phyloP scores from a whole-genome alignment of 1,284 basidiomycete genomes.

The Ganoderma multipileum region DNA sequence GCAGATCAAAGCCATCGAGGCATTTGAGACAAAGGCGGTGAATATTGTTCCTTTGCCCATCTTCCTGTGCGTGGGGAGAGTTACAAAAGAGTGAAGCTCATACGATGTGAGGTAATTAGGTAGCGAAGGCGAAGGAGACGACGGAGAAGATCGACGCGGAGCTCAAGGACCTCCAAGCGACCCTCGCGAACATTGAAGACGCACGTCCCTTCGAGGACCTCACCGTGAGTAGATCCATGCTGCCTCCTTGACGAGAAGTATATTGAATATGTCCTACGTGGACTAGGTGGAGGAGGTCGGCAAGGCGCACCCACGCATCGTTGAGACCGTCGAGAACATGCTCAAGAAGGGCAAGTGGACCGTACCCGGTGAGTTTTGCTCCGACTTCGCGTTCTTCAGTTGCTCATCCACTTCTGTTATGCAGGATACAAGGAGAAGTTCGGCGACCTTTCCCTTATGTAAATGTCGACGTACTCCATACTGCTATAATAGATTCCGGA shows the following conservation, averaged over 20 bases:
- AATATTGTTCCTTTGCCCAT: conserved; percentile 43
- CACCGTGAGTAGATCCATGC: conserved; percentile 64
- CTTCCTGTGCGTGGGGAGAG: not conserved
- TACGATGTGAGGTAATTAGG: conserved; percentile 52
- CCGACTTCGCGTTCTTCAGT: not conserved
- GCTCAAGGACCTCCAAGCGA: conserved; percentile 91
- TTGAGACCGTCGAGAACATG: conserved; percentile 95
- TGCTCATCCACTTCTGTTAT: conserved; percentile 20
- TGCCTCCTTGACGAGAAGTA: conserved; percentile 3
- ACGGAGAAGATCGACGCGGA: conserved; percentile 93
- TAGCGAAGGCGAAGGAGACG: conserved; percentile 91
- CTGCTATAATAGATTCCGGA: conserved; percentile 32
- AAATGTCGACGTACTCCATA: conserved; percentile 42
- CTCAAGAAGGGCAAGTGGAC: conserved; percentile 99
- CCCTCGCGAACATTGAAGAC: conserved; percentile 97
- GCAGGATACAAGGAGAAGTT: conserved; percentile 93
- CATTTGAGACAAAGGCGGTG: conserved; percentile 97
- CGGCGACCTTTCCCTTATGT: conserved; percentile 90
- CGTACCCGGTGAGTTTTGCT: conserved; percentile 74
- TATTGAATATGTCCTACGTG: not conserved
- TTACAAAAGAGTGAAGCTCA: not conserved
- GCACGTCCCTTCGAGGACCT: conserved; percentile 98
- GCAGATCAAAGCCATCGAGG: conserved; percentile 95
- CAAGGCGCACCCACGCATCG: conserved; percentile 92
- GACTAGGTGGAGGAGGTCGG: conserved; percentile 87